Base-by-base conservation (phyloP, 1,284 basidiomycete species). In the Sporisorium graminicola region DNA sequence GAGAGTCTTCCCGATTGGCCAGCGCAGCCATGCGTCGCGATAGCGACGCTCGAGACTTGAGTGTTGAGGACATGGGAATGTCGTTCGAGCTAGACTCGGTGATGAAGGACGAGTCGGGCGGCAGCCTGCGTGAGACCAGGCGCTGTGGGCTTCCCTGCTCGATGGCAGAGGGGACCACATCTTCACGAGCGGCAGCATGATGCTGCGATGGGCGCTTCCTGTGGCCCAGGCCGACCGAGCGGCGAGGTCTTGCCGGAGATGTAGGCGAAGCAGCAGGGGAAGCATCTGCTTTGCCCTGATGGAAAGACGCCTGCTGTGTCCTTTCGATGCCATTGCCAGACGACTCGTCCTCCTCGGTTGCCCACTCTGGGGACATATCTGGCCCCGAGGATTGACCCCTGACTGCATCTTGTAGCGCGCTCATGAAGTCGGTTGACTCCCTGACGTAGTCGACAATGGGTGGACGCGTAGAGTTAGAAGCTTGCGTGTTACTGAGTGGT, bases 401-500 rank as follows among this genome's bases (percentile, higher is more conserved):
- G 16, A 73, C 65, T 9, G 67, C 62, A 44, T 70, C 52, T 40
- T 77, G 75, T 16, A 74, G 58, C 3, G 66, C 66, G 43, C 60
- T 65, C 75, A 74, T 73, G 29, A 73, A 74, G 44, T 56, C 58
- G 7, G 64, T 50, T 2, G 70, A 74, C 35, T 77, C 70, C 31
- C 67, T 73, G 57, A 70, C 70, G 20, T 77, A 74, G 53, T 77
- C 71, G 42, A 72, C 69, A 5, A 66, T n/a, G 1, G 74, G 74
- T 18, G 59, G 62, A 24, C 26, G 51, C 7, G 22, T 24, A 6
- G 55, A 44, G 12, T 35, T 26, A 29, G 42, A 27, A 22, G 31
- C 12, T 2, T 35, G n/a, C 16, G 43, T 46, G n/a, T 40, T 40
- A 18, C 5, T 8, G 16, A 18, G 16, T 12, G 5, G 37, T 3